A percentile compares a stretch with the other conserved stretches of the same genome.
Conservation (phyloP, 768 basidiomycete species). For the Lyophyllum semitale region DNA sequence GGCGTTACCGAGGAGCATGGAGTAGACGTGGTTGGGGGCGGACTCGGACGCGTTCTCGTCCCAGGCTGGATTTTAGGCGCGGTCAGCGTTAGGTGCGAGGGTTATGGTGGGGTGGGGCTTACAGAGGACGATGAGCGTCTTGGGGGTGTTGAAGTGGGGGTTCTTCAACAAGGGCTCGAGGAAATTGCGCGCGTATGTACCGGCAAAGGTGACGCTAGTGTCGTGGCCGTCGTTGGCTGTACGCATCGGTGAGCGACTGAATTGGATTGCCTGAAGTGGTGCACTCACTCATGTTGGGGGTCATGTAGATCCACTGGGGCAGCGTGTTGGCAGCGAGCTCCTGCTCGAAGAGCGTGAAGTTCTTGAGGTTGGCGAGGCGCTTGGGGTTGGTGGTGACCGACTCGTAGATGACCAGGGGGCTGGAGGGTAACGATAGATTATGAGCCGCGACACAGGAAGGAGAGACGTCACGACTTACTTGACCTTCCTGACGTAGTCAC, state of each 20-base stretch:
- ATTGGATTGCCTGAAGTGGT: too few relatives aligned
- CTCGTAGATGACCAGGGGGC: conserved; percentile 51
- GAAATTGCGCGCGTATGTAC: conserved; percentile 50
- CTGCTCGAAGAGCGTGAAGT: conserved; percentile 62
- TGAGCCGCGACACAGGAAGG: neutral
- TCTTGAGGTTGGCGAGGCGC: conserved; percentile 49
- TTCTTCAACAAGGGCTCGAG: conserved; percentile 52
- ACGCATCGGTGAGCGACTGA: neutral
- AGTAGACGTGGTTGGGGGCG: conserved; percentile 48
- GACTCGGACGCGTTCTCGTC: conserved; percentile 54
- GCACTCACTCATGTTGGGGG: conserved; percentile 56
- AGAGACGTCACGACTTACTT: conserved; percentile 20
- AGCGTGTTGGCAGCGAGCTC: conserved; percentile 52
- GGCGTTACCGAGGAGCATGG: conserved; percentile 42
- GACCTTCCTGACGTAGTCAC: conserved; percentile 33
- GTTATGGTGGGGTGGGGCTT: neutral
- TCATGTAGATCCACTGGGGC: conserved; percentile 64
- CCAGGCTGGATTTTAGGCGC: conserved; percentile 34
- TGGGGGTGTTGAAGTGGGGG: conserved; percentile 51
- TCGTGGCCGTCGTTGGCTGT: conserved; percentile 59
- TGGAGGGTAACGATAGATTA: neutral
- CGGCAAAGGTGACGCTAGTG: conserved; percentile 50
- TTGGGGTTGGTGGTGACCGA: conserved; percentile 43
- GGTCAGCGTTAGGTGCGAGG: neutral
- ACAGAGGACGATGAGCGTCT: conserved; percentile 57